A percentile compares a stretch with the other conserved stretches of the same genome.
Conservation (phyloP, 257 asterid species). For the Penstemon eatonii region DNA sequence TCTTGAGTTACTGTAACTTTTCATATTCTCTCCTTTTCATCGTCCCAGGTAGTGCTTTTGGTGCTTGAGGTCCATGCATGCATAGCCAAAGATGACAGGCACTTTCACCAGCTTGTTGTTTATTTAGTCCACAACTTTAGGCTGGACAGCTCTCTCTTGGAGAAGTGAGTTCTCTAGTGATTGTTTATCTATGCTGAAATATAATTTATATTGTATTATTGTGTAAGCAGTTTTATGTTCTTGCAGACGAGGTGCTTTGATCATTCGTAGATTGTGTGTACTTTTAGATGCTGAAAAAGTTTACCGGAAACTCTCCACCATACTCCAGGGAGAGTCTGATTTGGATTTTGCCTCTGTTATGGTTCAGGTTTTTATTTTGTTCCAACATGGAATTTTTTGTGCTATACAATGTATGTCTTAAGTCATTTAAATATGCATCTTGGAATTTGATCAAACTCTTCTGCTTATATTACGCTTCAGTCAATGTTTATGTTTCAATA, state of each 20-base stretch:
- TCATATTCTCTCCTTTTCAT: conserved; percentile 10
- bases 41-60: conserved; percentile 86
- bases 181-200: conserved; percentile 18
- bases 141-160: conserved; percentile 83
- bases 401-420: not conserved
- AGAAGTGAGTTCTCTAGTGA: conserved; percentile 57
- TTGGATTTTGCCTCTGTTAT: conserved; percentile 83
- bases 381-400: conserved; percentile 1
- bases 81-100: conserved; percentile 83
- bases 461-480: not conserved
- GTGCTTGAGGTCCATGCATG: conserved; percentile 98
- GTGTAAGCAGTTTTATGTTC: conserved; percentile 25
- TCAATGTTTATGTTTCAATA: not conserved
- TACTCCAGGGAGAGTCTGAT: conserved; percentile 87
- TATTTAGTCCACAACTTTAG: conserved; percentile 72
- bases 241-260: conserved; percentile 95
- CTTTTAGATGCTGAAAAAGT: conserved; percentile 90
- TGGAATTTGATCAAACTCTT: conserved; percentile 2
- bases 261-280: conserved; percentile 84
- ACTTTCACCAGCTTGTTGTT: conserved; percentile 77
- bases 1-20: conserved; percentile 11
- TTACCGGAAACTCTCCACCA: conserved; percentile 81
- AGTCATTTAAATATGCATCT: not conserved
- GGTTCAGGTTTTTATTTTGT: conserved; percentile 73
- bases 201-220: conserved; percentile 2